Base-by-base conservation (phyloP, 306 rosid species). In the Oxytropis ochrocephala region DNA sequence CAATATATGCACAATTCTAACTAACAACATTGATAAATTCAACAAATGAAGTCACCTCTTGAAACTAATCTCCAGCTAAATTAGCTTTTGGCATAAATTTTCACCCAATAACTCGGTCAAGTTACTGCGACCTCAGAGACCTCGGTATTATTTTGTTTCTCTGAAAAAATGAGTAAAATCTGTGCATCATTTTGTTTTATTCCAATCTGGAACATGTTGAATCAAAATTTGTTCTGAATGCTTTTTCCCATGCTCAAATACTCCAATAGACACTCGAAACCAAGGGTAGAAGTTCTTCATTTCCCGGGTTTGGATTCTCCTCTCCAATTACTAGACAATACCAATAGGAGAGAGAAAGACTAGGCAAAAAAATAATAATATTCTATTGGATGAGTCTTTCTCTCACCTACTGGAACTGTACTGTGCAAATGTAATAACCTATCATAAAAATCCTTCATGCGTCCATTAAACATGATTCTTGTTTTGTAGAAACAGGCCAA, bases 401-500 rank as follows among this genome's bases (percentile, higher is more conserved):
- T n/a, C n/a, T n/a, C n/a, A n/a, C n/a, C n/a, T n/a, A n/a, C n/a
- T n/a, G n/a, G n/a, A n/a, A n/a, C n/a, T 64, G n/a, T 55, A 36
- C 30, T 17, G 35, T 7, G 42, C 69, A 49, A 29, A 41, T 16
- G 14, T 8, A 7, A 55, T 10, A 4, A 35, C 49, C 50, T 53
- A 58, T 42, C 57, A 51, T 17, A 13, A 52, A 8, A 14, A 69
- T 43, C 75, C 17, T 18, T 80, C 50, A 80, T 5, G 78, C 80
- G 47, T 85, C 84, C 21, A 75, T 82, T 53, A 89, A 74, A 74
- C 71, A 75, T 9, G 91, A 74, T 11, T 78, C 84, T 69, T 90
- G 86, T 66, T 66, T 70, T 47, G 69, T 32, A 72, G 89, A 44
- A 67, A 81, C 35, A 6, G 89, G 81, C 97, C 99, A 95, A 63